Conservation (phyloP, 2,329 filamentous ascomycete genomes). For the Tolypocladium cylindrosporum region DNA sequence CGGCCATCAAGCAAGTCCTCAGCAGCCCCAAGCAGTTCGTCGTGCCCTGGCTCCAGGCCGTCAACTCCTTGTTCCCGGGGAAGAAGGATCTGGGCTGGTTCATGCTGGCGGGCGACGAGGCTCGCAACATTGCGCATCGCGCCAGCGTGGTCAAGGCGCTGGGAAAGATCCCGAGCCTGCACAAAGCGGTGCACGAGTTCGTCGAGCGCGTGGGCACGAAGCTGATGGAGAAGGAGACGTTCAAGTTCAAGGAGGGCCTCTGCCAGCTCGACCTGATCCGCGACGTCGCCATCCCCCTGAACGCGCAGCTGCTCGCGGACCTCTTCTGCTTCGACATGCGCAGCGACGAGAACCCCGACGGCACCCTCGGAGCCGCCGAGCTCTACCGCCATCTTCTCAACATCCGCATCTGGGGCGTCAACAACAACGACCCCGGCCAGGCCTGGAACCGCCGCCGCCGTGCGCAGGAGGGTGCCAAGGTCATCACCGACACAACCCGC, state of each 20-base stretch:
- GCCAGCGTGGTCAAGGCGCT: slow-evolving; percentile 19
- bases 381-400: slow-evolving; percentile 32
- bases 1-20: slow-evolving; percentile 21
- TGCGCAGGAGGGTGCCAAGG: slow-evolving; percentile 27
- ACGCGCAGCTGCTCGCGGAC: slow-evolving; percentile 43
- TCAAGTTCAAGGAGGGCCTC: slow-evolving; percentile 23
- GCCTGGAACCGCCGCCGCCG: slow-evolving; percentile 34
- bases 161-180: slow-evolving; percentile 21
- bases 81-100: slow-evolving; percentile 27
- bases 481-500: slow-evolving; percentile 26
- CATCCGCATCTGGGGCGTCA: slow-evolving; percentile 34
- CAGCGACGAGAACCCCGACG: slow-evolving; percentile 40
- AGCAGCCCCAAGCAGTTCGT: slow-evolving; percentile 20
- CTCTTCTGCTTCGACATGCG: slow-evolving; percentile 50
- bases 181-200: slow-evolving; percentile 19
- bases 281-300: slow-evolving; percentile 50
- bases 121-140: slow-evolving; percentile 20
- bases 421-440: slow-evolving; percentile 35
- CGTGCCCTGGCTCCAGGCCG: slow-evolving; percentile 20
- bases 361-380: slow-evolving; percentile 28
- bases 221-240: slow-evolving; percentile 31
- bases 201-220: slow-evolving; percentile 20
- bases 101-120: slow-evolving; percentile 26
- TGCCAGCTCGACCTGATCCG: slow-evolving; percentile 31
- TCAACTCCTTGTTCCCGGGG: slow-evolving; percentile 21